A percentile compares a stretch with the other conserved stretches of the same genome.
These are phyloP conservation scores for Pseudocercospora fuligena DNA, from an alignment of 2,329 filamentous ascomycete species.

Conservation along the genomic window DNA sequence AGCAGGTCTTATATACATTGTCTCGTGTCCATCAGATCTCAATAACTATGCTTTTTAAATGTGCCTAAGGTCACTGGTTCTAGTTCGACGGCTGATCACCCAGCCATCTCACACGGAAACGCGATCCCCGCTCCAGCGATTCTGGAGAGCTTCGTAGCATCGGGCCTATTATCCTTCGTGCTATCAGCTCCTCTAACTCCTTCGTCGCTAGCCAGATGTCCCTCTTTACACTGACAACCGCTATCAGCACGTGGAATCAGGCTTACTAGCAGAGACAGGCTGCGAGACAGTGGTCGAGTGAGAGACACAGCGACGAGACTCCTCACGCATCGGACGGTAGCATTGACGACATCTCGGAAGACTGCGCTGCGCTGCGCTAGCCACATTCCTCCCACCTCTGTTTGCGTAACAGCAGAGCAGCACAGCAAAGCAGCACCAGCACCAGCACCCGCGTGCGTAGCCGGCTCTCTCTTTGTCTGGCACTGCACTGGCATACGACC, in stretches of 20 bases:
- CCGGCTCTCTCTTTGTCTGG: conserved; percentile 11
- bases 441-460: neutral
- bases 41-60: neutral
- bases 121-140: conserved; percentile 1
- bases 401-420: conserved; percentile 15
- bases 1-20: neutral
- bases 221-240: conserved; percentile 4
- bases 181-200: neutral
- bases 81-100: neutral
- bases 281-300: conserved; percentile 1
- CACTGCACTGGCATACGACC: neutral
- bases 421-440: conserved; percentile 6
- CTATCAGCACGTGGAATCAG: conserved; percentile 4
- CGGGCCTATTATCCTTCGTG: conserved; percentile 4
- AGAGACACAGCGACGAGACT: neutral
- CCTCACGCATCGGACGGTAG: conserved; percentile 7
- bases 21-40: neutral
- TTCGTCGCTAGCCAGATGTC: conserved; percentile 8
- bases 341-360: conserved; percentile 14
- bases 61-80: neutral
- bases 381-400: conserved; percentile 16
- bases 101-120: conserved; percentile 12
- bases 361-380: neutral
- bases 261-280: conserved; percentile 11
- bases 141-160: conserved; percentile 3